A percentile compares a stretch with the other conserved stretches of the same genome.
Evolutionary conservation across 2,329 filamentous ascomycete species (phyloP).

Genomic region (Tympanopsis confertula): DNA sequence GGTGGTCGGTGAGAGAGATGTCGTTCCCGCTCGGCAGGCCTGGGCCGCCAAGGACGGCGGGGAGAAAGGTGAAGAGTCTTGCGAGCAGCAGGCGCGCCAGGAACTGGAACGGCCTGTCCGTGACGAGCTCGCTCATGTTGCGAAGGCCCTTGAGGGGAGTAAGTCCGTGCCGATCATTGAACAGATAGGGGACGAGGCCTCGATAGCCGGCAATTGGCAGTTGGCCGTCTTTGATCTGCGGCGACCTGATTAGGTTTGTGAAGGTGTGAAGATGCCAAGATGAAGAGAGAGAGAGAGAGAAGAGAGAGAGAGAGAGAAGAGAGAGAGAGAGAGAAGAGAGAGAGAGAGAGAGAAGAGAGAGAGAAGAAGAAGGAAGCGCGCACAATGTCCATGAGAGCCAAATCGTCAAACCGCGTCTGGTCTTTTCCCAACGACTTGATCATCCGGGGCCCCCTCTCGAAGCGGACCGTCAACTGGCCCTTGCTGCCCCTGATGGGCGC

Average conservation of each 20-base stretch:
- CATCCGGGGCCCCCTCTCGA: constrained; percentile 77
- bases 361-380: constrained; percentile 11
- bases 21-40: constrained; percentile 33
- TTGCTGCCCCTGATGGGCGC: constrained; percentile 39
- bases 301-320: constrained; percentile 5
- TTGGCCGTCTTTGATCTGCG: too few species aligned
- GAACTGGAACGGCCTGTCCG: too few species aligned
- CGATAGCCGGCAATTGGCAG: too few species aligned
- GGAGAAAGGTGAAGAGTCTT: constrained; percentile 18
- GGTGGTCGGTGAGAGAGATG: constrained; percentile 61
- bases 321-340: constrained; percentile 6
- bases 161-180: too few species aligned
- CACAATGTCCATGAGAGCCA: constrained; percentile 63
- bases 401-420: constrained; percentile 38
- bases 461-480: constrained; percentile 49
- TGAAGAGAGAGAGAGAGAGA: constrained; percentile 3
- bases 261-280: too few species aligned
- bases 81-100: constrained; percentile 15
- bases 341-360: constrained; percentile 8
- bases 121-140: too few species aligned
- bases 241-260: too few species aligned
- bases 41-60: constrained; percentile 9
- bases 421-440: constrained; percentile 40
- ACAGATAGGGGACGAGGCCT: too few species aligned
- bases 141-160: too few species aligned